These are phyloP conservation scores for Pyricularia pennisetigena DNA, from an alignment of 2,329 filamentous ascomycete species.

Conservation along the genomic window DNA sequence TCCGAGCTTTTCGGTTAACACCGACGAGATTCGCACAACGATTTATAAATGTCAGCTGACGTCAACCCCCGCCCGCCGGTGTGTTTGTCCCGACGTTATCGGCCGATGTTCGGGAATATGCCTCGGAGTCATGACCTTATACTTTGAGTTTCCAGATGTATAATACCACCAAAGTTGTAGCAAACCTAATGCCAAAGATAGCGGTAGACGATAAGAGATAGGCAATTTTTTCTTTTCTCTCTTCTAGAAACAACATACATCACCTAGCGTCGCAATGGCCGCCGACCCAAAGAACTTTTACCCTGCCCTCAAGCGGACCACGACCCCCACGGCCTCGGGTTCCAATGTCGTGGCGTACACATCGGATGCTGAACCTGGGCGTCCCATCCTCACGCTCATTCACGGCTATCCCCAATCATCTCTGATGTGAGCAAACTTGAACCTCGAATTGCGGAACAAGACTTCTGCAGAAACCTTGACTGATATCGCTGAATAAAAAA, in stretches of 20 bases:
- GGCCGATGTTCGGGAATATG: background rate
- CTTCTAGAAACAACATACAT: background rate
- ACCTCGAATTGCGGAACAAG: background rate
- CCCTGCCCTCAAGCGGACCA: conserved; percentile 11
- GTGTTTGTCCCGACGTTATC: background rate
- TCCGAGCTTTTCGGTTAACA: background rate
- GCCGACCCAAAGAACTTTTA: conserved; percentile 12
- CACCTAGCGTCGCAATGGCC: conserved; percentile 1
- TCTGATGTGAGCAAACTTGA: conserved; percentile 9
- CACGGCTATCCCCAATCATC: conserved; percentile 35
- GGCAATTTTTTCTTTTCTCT: no score
- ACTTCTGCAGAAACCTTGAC: background rate
- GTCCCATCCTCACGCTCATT: conserved; percentile 27
- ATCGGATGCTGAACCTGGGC: conserved; percentile 12
- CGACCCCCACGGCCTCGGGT: conserved; percentile 12
- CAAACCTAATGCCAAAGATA: background rate
- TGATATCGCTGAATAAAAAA: background rate
- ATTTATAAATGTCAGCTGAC: background rate
- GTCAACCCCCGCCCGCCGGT: background rate
- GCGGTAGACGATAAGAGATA: background rate
- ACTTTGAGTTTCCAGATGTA: background rate
- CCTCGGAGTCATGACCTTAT: background rate
- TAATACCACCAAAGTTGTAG: background rate
- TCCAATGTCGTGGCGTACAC: conserved; percentile 14
- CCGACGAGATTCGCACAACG: no score